A percentile compares a stretch with the other conserved stretches of the same genome.
These are phyloP conservation scores for Tricharina praecox DNA, from an alignment of 495 filamentous ascomycete genomes.

Conservation along the genomic window DNA sequence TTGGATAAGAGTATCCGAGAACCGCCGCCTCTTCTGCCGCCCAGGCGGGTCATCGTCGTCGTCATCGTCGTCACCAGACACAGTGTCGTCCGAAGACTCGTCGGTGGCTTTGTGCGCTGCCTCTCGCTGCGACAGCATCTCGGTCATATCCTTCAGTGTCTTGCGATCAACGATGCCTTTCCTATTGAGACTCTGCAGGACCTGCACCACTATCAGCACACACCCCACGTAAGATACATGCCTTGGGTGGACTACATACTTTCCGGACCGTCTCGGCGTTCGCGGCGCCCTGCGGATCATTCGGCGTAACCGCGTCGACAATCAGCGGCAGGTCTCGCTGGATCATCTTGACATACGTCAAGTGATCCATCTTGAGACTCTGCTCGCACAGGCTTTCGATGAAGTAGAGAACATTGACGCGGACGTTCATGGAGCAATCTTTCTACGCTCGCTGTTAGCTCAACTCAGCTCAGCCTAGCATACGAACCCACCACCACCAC, in stretches of 20 bases:
- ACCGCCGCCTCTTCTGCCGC: constrained; percentile 7
- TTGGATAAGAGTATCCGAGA: constrained; percentile 78
- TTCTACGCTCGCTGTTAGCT: constrained; percentile 1
- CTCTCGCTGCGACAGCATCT: constrained; percentile 19
- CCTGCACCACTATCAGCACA: too few relatives aligned
- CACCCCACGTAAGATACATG: too few relatives aligned
- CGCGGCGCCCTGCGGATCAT: constrained; percentile 75
- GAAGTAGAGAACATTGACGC: constrained; percentile 99
- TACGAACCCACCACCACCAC: constrained; percentile 4
- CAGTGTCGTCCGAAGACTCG: background rate
- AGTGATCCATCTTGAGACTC: constrained; percentile 53
- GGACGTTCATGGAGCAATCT: constrained; percentile 83
- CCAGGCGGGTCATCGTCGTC: constrained; percentile 18
- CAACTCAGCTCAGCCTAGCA: too few relatives aligned
- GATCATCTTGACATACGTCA: constrained; percentile 78
- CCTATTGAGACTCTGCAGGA: constrained; percentile 18
- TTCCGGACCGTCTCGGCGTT: constrained; percentile 85
- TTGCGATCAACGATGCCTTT: constrained; percentile 14
- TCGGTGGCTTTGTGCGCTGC: constrained; percentile 12
- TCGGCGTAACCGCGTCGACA: constrained; percentile 73
- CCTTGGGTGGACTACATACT: constrained; percentile 29
- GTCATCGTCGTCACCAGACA: constrained; percentile 19
- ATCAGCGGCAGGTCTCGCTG: constrained; percentile 78
- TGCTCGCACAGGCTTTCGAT: constrained; percentile 87
- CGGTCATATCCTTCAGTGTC: constrained; percentile 11